Evolutionary conservation across 805 yeast genomes (phyloP), one percentile per base, ranked within the genome.

Genomic region (Hanseniaspora guilliermondii): DNA sequence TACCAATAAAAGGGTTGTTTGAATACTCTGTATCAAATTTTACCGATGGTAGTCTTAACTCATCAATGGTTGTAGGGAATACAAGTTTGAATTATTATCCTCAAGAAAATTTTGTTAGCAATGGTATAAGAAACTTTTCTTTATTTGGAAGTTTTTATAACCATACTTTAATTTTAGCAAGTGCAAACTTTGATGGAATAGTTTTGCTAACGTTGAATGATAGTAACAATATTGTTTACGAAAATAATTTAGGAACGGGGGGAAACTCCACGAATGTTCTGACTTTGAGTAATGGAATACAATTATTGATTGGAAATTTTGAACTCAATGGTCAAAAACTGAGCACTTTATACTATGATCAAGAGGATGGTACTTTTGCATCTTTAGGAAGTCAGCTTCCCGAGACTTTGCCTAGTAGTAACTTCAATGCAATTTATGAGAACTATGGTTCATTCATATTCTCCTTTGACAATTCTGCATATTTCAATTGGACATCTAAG

Each of bases 1-100:
- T 80, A 35, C 62, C 72, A 2, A 65, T 89, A 49, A 84, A 85
- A 65, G 95, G 95, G 9, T 61, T 91, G 21, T 87, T 91, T 63
- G 96, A 91, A 68, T 93, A 83, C 66, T 80, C 87, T 0, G 68
- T 80, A 37, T 67, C 77, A 2, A 88, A 88, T 64, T 87, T 85
- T 64, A 70, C 83, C 4, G 58, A 61, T 12, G 59, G 65, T 25
- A 62, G 66, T 14, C 59, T 63, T 40, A 60, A 67, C 9, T 59
- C 68, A 53, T 62, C 56, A 25, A 57, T 22, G 58, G 61, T 38
- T 55, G 68, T 80, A 40, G 79, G 80, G 0, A 73, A 77, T 58
- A 73, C 85, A 0, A 63, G 77, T 1, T 58, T 82, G 41, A 73
- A 74, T 56, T 47, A 59, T 14, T 57, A 70, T 36, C 73, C 80